Percentiles rank a stretch among this genome's conserved stretches.
phyloP scores from a whole-genome alignment of 805 yeast genomes.

The Zygosaccharomyces gambellarensis region DNA sequence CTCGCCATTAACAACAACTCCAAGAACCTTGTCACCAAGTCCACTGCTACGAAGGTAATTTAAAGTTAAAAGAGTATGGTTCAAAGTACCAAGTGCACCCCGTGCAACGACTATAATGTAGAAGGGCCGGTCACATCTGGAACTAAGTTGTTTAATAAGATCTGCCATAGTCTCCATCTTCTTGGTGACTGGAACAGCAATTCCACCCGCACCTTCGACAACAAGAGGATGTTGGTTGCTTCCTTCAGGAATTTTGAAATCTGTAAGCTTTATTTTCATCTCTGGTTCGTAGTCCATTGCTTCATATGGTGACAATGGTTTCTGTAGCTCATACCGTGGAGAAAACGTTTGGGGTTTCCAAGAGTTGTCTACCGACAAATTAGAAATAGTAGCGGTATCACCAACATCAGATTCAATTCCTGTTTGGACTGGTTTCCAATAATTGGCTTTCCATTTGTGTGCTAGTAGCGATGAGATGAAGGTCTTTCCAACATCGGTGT shows the following conservation, averaged over 20 bases:
- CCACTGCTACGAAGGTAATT: constrained; percentile 23
- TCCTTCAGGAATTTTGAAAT: constrained; percentile 19
- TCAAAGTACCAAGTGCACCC: constrained; percentile 31
- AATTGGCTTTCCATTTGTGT: constrained; percentile 26
- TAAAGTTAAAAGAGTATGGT: constrained; percentile 30
- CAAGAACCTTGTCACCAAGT: constrained; percentile 17
- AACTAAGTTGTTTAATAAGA: constrained; percentile 17
- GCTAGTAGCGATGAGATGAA: constrained; percentile 27
- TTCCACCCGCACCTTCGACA: constrained; percentile 34
- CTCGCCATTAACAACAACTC: constrained; percentile 28
- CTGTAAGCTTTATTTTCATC: constrained; percentile 14
- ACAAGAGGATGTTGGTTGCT: constrained; percentile 16
- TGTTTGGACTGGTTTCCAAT: constrained; percentile 35
- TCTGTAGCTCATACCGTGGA: constrained; percentile 20
- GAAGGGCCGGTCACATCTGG: constrained; percentile 13
- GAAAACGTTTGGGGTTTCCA: constrained; percentile 12
- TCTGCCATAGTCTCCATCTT: constrained; percentile 25
- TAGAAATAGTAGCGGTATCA: constrained; percentile 21
- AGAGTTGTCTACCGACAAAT: not conserved
- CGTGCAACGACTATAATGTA: constrained; percentile 29
- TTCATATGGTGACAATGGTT: constrained; percentile 31
- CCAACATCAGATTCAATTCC: constrained; percentile 29
- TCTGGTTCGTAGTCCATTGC: constrained; percentile 24
- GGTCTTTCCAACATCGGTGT: constrained; percentile 35
- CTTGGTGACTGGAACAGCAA: constrained; percentile 29